Base-by-base conservation (phyloP, 1,139 yeast genomes). In the Martiniozyma asiatica region DNA sequence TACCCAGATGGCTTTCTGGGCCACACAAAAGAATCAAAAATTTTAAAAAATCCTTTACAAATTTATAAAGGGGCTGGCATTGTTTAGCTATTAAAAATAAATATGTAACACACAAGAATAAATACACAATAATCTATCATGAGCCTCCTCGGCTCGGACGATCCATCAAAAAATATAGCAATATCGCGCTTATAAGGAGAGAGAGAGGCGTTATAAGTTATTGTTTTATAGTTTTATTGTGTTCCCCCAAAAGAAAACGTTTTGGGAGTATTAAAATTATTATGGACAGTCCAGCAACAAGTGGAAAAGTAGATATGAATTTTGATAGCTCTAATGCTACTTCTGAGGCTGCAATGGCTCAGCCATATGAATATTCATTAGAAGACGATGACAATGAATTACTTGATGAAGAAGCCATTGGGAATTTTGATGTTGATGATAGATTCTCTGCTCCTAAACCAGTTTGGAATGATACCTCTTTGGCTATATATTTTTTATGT, bases 1-100 rank as follows among this genome's bases (percentile, higher is more conserved):
- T 92, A 82, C 45, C 94, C 95, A 1, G 93, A 82, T 44, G 73
- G 82, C 8, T 74, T 78, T 61, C 73, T 71, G 60, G 67, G 80
- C 24, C 80, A 82, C 49, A 82, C 94, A 30, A 73, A 73, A 0
- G 38, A 38, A 21, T 35, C 30, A 4, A 40, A 38, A 10, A 29
- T 40, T 5, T 73, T 80, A 46, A 55, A 67, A 38, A 67, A 73
- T 19, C 32, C 32, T 5, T 25, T 25, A 18, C 14, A 21, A 5
- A 16, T 5, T 8, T 25, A 22, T 19, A 29, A 14, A 14, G 14
- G 24, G 8, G 6, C 18, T 17, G 18, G 8, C 6, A 17, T 6
- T 17, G 18, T 17, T 17, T 17, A 22, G 17, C 11, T 12, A 8
- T 8, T 18, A 8, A n/a, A n/a, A 12, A 11, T 18, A 18, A 17